Conservation (phyloP, 1,284 basidiomycete species). For the Meira miltonrushii region DNA sequence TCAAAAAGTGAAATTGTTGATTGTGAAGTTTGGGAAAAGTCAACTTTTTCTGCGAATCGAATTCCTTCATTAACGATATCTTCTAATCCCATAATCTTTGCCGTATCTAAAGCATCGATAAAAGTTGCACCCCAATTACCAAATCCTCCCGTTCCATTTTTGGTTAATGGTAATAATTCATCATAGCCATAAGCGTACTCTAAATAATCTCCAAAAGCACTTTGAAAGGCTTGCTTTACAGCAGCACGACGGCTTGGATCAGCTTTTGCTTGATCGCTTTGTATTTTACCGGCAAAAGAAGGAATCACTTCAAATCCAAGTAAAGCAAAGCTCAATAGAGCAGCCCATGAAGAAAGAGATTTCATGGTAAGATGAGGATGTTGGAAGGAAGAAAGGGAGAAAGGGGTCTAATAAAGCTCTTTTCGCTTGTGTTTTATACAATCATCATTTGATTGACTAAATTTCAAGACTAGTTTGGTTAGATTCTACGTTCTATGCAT, state of each 20-base stretch:
- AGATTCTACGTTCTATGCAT: too few species aligned
- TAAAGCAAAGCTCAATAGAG: too few species aligned
- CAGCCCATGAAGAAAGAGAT: too few species aligned
- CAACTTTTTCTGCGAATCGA: constrained; percentile 21
- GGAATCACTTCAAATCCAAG: too few species aligned
- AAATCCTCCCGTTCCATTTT: constrained; percentile 22
- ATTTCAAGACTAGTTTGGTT: too few species aligned
- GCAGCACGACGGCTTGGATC: constrained; percentile 20
- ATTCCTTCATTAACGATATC: constrained; percentile 28
- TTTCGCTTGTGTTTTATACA: too few species aligned
- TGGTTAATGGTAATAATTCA: constrained; percentile 26
- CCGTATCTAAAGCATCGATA: constrained; percentile 39
- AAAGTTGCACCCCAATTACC: constrained; percentile 45
- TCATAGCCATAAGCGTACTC: constrained; percentile 24
- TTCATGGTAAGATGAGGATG: too few species aligned
- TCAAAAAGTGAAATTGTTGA: constrained; percentile 35
- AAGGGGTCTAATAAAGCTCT: too few species aligned
- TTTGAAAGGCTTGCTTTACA: constrained; percentile 27
- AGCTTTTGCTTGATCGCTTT: constrained; percentile 9
- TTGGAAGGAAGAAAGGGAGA: too few species aligned
- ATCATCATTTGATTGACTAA: too few species aligned
- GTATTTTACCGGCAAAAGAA: constrained; percentile 10
- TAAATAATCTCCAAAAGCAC: constrained; percentile 29
- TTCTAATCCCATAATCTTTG: constrained; percentile 36
- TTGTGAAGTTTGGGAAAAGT: constrained; percentile 28